phyloP scores from a whole-genome alignment of 208 protist species.

The Phytomonas sp. region DNA sequence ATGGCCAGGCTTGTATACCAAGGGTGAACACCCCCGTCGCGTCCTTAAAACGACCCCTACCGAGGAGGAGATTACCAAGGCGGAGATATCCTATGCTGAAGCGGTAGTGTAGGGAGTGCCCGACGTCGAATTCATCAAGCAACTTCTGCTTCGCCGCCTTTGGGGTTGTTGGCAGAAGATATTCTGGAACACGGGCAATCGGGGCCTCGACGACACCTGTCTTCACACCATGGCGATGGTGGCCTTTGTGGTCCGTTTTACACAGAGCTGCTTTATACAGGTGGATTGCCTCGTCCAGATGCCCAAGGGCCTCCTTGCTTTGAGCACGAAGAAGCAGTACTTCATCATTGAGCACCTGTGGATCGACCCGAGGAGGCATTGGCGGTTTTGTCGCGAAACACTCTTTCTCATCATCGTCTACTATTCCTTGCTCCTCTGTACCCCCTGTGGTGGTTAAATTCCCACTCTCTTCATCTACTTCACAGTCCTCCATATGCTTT shows the following conservation, averaged over 20 bases:
- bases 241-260: conserved; percentile 1
- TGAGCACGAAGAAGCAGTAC: conserved; percentile 53
- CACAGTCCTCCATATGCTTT: neutral
- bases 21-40: conserved; percentile 68
- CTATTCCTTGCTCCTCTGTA: neutral
- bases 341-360: conserved; percentile 20
- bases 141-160: neutral
- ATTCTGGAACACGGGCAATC: neutral
- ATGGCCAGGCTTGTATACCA: conserved; percentile 62
- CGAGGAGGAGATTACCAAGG: conserved; percentile 76
- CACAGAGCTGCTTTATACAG: conserved; percentile 59
- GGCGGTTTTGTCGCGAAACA: neutral
- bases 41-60: conserved; percentile 54
- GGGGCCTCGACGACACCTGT: neutral
- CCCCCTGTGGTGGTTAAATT: neutral
- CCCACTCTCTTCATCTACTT: neutral
- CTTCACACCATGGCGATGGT: neutral
- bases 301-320: conserved; percentile 45
- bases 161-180: neutral
- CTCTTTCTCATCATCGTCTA: neutral
- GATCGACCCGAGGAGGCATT: neutral
- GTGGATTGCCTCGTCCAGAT: conserved; percentile 30
- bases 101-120: neutral
- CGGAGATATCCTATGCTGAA: conserved; percentile 36
- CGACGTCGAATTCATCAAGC: neutral